Base-by-base conservation (phyloP, 495 filamentous ascomycete species). In the Cercophora newfieldiana region DNA sequence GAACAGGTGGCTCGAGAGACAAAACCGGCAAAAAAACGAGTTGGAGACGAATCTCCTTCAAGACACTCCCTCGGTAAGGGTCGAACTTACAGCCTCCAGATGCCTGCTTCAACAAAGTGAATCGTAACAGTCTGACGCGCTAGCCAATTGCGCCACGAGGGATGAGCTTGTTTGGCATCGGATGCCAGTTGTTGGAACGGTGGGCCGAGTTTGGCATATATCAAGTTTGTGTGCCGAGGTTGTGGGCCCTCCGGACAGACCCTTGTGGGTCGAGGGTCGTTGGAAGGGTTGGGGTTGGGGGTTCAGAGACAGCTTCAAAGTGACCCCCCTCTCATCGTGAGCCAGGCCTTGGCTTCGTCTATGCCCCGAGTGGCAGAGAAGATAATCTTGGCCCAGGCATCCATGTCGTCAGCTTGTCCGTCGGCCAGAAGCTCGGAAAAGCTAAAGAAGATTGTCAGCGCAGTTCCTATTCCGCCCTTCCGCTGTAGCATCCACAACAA, bases 351-450 rank as follows among this genome's bases (percentile, higher is more conserved):
- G 3, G 77, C 70, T 68, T 79, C 72, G 57, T 83, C 79, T 48
- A 82, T 74, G 0, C 82, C 82, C 65, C 82, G 53, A 8, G 74
- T 18, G 7, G 77, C 74, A 6, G 78, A 76, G 64, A 86, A 65
- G 1, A 84, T 24, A 68, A 86, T 82, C 49, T 72, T 75, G 0
- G 78, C 81, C 71, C 83, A 81, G 19, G 65, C 25, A 71, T 84
- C 83, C n/a, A 86, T 63, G 68, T 86, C 83, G 28, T 78, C 75
- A 3, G 78, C 72, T 19, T 69, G 63, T 0, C 80, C 82, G 7
- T 66, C 69, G 0, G 61, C 21, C 12, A 84, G 57, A 1, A 76
- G 64, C 7, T 66, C 69, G 0, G 62, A 65, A 33, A 82, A 79
- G 60, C 67, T 65, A 50, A 6, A 19, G 19, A 24, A 2, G 12